These are phyloP conservation scores for Aureobasidium mangrovei DNA, from an alignment of 2,329 filamentous ascomycete species.

Conservation along the genomic window DNA sequence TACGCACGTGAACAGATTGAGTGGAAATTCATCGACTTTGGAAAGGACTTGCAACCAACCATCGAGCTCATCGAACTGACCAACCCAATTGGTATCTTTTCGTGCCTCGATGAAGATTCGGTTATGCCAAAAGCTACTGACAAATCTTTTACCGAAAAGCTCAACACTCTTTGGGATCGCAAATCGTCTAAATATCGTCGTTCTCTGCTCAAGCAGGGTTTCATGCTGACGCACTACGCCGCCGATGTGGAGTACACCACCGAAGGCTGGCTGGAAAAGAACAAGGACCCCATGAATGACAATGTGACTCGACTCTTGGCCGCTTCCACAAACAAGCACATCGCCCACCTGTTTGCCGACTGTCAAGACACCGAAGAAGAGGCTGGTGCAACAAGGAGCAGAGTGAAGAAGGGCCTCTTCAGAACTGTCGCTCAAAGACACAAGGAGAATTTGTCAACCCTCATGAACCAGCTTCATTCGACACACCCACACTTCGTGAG, in stretches of 20 bases:
- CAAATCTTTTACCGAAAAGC: conserved; percentile 91
- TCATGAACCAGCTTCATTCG: conserved; percentile 89
- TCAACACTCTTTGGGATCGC: conserved; percentile 94
- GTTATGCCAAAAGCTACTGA: conserved; percentile 99
- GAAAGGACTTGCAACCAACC: conserved; percentile 90
- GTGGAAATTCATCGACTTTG: conserved; percentile 99
- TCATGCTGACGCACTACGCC: conserved; percentile 93
- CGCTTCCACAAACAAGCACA: conserved; percentile 69
- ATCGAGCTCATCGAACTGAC: conserved; percentile 94
- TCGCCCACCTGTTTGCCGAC: conserved; percentile 78
- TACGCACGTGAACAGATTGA: conserved; percentile 97
- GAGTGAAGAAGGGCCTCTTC: conserved; percentile 96
- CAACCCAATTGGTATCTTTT: conserved; percentile 98
- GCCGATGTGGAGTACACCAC: conserved; percentile 97
- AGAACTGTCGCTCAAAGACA: conserved; percentile 92
- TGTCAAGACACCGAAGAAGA: conserved; percentile 78
- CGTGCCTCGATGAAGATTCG: conserved; percentile 91
- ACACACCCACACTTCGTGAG: conserved; percentile 98
- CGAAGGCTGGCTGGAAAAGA: conserved; percentile 93
- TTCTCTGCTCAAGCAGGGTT: conserved; percentile 80
- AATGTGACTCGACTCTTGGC: conserved; percentile 87
- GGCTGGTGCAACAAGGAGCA: conserved; percentile 55
- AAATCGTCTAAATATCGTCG: conserved; percentile 90
- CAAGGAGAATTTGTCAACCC: conserved; percentile 93
- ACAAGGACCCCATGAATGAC: conserved; percentile 96